Conservation (phyloP, 2,329 filamentous ascomycete genomes). For the Aspergillus luchuensis region DNA sequence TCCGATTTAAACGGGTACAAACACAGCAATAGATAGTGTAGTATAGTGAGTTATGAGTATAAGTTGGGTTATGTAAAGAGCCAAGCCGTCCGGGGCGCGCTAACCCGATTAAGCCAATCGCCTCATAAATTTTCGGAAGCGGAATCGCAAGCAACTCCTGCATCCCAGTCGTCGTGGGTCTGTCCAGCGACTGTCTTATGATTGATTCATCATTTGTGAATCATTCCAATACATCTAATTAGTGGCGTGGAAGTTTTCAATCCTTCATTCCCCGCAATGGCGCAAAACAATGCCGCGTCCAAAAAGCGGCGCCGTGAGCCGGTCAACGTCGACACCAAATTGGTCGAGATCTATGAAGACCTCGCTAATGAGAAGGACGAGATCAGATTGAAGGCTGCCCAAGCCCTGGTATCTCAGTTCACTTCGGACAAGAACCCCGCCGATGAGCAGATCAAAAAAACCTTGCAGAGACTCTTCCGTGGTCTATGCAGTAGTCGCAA, state of each 20-base stretch:
- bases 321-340: slow-evolving; percentile 47
- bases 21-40: too few relatives aligned
- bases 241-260: not conserved
- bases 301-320: slow-evolving; percentile 46
- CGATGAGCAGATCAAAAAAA: slow-evolving; percentile 45
- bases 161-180: slow-evolving; percentile 1
- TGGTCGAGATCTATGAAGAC: slow-evolving; percentile 53
- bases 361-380: slow-evolving; percentile 51
- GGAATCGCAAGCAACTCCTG: slow-evolving; percentile 7
- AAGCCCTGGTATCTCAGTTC: slow-evolving; percentile 47
- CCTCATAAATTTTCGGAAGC: slow-evolving; percentile 27
- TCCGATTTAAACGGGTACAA: too few relatives aligned
- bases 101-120: slow-evolving; percentile 22
- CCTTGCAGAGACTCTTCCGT: slow-evolving; percentile 69
- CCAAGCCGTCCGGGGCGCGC: slow-evolving; percentile 16
- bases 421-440: slow-evolving; percentile 43
- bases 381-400: slow-evolving; percentile 49
- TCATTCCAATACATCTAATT: not conserved
- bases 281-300: slow-evolving; percentile 25
- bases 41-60: too few relatives aligned
- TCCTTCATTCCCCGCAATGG: slow-evolving; percentile 27
- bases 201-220: not conserved
- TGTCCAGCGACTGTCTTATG: slow-evolving; percentile 2
- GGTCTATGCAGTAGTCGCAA: slow-evolving; percentile 89
- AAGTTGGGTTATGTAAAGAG: too few relatives aligned